Percentiles rank a stretch among this genome's conserved stretches.
Evolutionary conservation across 2,329 filamentous ascomycete species (phyloP).

Genomic region (Aspergillus aculeatinus): DNA sequence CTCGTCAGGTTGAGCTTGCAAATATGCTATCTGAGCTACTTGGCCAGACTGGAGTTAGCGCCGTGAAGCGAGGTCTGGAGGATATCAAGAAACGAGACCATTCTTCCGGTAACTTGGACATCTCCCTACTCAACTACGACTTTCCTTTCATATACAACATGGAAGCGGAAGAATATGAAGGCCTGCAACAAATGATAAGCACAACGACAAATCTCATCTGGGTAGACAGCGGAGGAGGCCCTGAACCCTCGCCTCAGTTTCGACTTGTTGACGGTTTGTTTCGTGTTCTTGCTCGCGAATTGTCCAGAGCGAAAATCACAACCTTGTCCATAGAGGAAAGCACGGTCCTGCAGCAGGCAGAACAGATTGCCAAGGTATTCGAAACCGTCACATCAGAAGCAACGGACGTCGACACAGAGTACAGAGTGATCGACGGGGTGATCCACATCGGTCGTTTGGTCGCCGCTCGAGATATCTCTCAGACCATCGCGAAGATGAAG

Average conservation of each 20-base stretch:
- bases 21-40: background rate
- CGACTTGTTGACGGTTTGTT: conserved; percentile 15
- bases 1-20: background rate
- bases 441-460: conserved; percentile 12
- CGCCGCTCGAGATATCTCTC: background rate
- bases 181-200: conserved; percentile 1
- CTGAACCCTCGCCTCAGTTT: conserved; percentile 7
- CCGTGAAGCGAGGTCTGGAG: background rate
- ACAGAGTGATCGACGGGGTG: conserved; percentile 9
- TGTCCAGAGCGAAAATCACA: conserved; percentile 1
- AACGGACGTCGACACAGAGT: conserved; percentile 5
- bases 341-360: background rate
- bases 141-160: conserved; percentile 6
- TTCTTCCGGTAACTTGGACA: background rate
- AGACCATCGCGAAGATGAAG: background rate
- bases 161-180: background rate
- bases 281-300: conserved; percentile 9
- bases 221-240: conserved; percentile 12
- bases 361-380: conserved; percentile 7
- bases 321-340: conserved; percentile 7
- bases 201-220: conserved; percentile 9
- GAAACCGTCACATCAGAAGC: background rate
- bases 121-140: conserved; percentile 9
- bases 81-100: background rate
- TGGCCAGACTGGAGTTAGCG: background rate